These are phyloP conservation scores for Ballota nigra DNA, from an alignment of 257 asterid species.

Conservation along the genomic window DNA sequence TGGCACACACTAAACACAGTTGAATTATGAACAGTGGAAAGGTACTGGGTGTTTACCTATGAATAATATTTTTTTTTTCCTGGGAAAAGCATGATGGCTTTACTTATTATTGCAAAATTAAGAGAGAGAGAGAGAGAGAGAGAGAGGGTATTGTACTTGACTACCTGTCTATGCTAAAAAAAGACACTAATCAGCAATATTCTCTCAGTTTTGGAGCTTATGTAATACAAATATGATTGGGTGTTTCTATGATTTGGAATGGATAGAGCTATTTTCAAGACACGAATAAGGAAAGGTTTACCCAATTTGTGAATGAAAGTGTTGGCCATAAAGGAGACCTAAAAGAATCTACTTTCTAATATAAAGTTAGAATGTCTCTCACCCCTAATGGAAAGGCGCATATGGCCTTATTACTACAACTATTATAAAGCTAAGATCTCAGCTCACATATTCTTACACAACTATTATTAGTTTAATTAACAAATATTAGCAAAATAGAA, in stretches of 20 bases:
- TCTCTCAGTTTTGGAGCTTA: conserved; percentile 28
- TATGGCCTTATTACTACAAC: conserved; percentile 22
- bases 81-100: conserved; percentile 28
- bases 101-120: conserved; percentile 26
- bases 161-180: conserved; percentile 18
- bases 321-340: conserved; percentile 79
- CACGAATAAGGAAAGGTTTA: conserved; percentile 41
- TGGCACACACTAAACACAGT: conserved; percentile 17
- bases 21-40: conserved; percentile 16
- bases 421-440: conserved; percentile 39
- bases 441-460: background rate
- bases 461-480: background rate
- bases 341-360: conserved; percentile 41
- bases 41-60: background rate
- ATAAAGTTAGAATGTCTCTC: conserved; percentile 40
- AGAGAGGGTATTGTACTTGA: conserved; percentile 21
- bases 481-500: background rate
- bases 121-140: conserved; percentile 16
- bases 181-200: conserved; percentile 33
- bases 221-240: conserved; percentile 31
- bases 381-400: conserved; percentile 16
- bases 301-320: conserved; percentile 53
- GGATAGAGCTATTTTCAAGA: conserved; percentile 27
- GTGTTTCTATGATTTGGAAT: conserved; percentile 23
- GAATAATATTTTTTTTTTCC: background rate